Evolutionary conservation across 2,329 filamentous ascomycete species (phyloP), one percentile per base, ranked within the genome.

Genomic region (Didymella arachidicola): DNA sequence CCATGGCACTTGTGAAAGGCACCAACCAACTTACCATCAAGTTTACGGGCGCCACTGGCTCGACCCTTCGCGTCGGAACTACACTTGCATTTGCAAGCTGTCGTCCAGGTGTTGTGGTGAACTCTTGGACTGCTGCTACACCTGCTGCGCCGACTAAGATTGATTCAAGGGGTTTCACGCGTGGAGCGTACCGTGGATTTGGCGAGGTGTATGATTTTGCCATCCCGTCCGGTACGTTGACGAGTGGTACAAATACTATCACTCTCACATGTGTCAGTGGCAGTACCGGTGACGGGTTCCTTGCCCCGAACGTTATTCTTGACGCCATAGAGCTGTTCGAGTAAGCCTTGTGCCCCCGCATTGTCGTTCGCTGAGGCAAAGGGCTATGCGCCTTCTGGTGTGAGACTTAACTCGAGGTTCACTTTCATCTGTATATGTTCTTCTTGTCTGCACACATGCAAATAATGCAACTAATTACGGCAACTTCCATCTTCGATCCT

Each of bases 1-100:
- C 87, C 42, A 89, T 90, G 87, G 87, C 87, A 0, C 72, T 89
- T 26, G 87, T 88, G 77, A 86, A 88, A 72, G 73, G 72, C 25
- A 82, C 84, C 55, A 89, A 89, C 75, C 84, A 84, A 0, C 78
- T 85, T 14, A 88, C 84, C 1, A 88, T 89, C 74, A 81, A 81
- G 42, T 87, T 89, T 73, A 82, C 80, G 26, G 79, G 87, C 0
- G 74, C 71, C 5, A 79, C 80, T 2, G 81, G 77, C 0, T 77
- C 83, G 2, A 89, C 86, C 0, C 81, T 90, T 26, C 82, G 87
- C 42, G 84, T 90, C 58, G 87, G 86, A 5, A 90, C 87, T 0
- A 90, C 87, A 0, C 78, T 90, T 22, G 80, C 84, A 1, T 89
- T 88, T 62, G 82, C 83, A 0, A 83, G 87, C 22, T 85, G 80